Conservation (phyloP, 2,329 filamentous ascomycete genomes). For the Trichoderma citrinoviride region DNA sequence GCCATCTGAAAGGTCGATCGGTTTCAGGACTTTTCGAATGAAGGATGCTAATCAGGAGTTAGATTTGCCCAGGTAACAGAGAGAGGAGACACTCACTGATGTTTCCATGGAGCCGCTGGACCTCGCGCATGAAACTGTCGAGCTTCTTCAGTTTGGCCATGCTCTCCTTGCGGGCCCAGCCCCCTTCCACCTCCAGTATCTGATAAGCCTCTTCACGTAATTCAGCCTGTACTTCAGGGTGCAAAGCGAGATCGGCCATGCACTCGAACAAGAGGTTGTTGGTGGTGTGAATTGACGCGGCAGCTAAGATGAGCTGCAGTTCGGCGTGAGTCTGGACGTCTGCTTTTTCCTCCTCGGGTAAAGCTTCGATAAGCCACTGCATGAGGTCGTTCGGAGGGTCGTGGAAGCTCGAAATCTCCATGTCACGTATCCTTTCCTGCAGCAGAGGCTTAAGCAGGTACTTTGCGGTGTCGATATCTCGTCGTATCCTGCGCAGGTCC, state of each 20-base stretch:
- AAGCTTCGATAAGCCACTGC: constrained; percentile 45
- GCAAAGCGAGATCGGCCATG: constrained; percentile 49
- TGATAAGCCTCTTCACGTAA: constrained; percentile 48
- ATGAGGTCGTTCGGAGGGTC: constrained; percentile 42
- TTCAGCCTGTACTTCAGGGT: constrained; percentile 47
- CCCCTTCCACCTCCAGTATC: constrained; percentile 42
- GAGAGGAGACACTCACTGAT: constrained; percentile 36
- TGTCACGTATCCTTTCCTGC: constrained; percentile 44
- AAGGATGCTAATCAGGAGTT: constrained; percentile 39
- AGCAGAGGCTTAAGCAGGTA: constrained; percentile 46
- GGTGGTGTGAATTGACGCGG: constrained; percentile 47
- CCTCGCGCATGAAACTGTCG: constrained; percentile 50
- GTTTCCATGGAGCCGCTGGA: constrained; percentile 41
- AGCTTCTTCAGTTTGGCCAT: constrained; percentile 46
- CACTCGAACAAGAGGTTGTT: constrained; percentile 47
- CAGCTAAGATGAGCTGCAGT: constrained; percentile 45
- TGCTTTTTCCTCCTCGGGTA: constrained; percentile 40
- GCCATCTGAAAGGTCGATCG: constrained; percentile 46
- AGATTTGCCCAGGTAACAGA: constrained; percentile 15
- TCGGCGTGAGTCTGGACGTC: constrained; percentile 41
- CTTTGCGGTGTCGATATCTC: constrained; percentile 43
- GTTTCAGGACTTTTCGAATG: constrained; percentile 46
- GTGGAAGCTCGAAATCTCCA: constrained; percentile 39
- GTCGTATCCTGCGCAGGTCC: constrained; percentile 45
- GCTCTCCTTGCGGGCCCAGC: constrained; percentile 43